Evolutionary conservation across 441 rosid genomes (phyloP).

Genomic region (Populus hybrid): DNA sequence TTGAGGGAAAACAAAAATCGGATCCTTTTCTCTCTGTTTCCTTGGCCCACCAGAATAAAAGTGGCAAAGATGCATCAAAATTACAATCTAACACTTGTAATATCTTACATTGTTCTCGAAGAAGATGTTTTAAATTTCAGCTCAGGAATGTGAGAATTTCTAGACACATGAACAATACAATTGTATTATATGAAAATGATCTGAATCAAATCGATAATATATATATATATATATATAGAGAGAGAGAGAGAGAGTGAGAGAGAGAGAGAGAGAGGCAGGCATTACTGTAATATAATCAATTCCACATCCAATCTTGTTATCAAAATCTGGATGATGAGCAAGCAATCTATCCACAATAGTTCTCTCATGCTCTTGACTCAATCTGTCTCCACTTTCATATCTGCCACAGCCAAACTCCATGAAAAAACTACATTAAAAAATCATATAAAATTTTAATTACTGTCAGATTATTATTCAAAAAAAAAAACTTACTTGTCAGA

Average conservation of each 20-base stretch:
- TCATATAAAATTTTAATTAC: slow-evolving; percentile 20
- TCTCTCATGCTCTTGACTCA: slow-evolving; percentile 68
- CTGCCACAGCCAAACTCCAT: slow-evolving; percentile 25
- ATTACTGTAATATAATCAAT: slow-evolving; percentile 74
- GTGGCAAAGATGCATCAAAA: no score
- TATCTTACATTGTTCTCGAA: no score
- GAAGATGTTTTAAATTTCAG: no score
- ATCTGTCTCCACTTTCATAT: slow-evolving; percentile 65
- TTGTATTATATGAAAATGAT: no score
- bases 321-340: slow-evolving; percentile 78
- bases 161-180: no score
- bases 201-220: neutral
- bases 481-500: neutral
- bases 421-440: neutral
- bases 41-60: no score
- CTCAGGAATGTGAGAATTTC: no score
- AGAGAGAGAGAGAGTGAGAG: neutral
- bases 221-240: neutral
- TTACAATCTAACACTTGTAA: no score
- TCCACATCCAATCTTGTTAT: slow-evolving; percentile 83
- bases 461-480: slow-evolving; percentile 23
- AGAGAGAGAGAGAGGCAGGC: slow-evolving; percentile 18
- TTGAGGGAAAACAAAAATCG: no score
- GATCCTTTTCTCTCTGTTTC: no score
- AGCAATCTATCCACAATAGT: slow-evolving; percentile 69